A percentile compares a stretch with the other conserved stretches of the same genome.
Evolutionary conservation across 2,329 filamentous ascomycete species (phyloP).

Genomic region (Epicoccum sorghinum): DNA sequence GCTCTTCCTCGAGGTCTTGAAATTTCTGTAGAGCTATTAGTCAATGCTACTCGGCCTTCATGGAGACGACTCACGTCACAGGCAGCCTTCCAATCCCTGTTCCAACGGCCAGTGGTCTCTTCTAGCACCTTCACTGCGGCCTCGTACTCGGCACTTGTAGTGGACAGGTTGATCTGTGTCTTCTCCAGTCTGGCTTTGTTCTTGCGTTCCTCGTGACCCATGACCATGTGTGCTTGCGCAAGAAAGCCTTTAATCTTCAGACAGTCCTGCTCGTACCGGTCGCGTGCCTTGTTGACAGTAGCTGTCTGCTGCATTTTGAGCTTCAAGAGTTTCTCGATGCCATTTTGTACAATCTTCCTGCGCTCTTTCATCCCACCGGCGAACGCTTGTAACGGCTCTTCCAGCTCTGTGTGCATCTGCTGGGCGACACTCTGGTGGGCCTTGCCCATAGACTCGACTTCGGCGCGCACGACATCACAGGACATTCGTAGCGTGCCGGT

Average conservation of each 20-base stretch:
- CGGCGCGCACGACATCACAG: conserved; percentile 83
- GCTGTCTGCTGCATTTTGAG: conserved; percentile 90
- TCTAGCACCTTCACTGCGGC: conserved; percentile 89
- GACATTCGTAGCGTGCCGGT: conserved; percentile 81
- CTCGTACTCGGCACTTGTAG: conserved; percentile 92
- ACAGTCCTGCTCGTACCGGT: conserved; percentile 96
- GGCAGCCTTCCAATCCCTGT: conserved; percentile 96
- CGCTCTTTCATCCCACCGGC: conserved; percentile 95
- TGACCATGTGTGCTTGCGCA: conserved; percentile 99
- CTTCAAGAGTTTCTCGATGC: conserved; percentile 93
- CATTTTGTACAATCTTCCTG: conserved; percentile 92
- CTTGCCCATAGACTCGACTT: conserved; percentile 93
- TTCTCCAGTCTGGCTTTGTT: conserved; percentile 99
- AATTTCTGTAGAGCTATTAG: conserved; percentile 71
- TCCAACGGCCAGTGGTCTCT: conserved; percentile 95
- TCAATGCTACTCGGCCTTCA: background rate
- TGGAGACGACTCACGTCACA: conserved; percentile 65
- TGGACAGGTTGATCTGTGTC: conserved; percentile 92
- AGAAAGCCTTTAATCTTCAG: conserved; percentile 98
- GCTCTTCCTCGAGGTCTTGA: conserved; percentile 96
- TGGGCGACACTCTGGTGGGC: conserved; percentile 86
- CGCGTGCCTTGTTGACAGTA: conserved; percentile 91
- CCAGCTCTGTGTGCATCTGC: conserved; percentile 95
- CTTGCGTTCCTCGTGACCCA: conserved; percentile 98
- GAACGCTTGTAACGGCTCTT: conserved; percentile 91